These are phyloP conservation scores for Hericium rajendrae DNA, from an alignment of 768 basidiomycete species.

Conservation along the genomic window DNA sequence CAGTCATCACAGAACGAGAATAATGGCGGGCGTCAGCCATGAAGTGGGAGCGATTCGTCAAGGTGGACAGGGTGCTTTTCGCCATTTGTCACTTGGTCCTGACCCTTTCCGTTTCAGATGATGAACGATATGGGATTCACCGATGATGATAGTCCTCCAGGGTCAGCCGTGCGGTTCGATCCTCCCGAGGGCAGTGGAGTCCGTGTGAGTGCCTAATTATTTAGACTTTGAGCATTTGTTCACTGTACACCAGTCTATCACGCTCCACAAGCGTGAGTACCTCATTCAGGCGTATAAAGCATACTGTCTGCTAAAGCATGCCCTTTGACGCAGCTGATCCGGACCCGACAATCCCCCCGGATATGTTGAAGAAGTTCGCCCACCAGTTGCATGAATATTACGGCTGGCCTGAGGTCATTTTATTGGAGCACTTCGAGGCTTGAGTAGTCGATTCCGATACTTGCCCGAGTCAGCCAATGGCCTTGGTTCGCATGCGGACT, in stretches of 20 bases:
- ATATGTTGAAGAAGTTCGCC: slow-evolving; percentile 16
- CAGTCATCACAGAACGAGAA: no score
- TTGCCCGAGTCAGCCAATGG: no score
- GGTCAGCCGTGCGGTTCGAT: slow-evolving; percentile 23
- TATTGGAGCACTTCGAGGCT: slow-evolving; percentile 4
- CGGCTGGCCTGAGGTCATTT: slow-evolving; percentile 20
- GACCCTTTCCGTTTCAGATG: slow-evolving; percentile 9
- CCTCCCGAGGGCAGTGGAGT: slow-evolving; percentile 14
- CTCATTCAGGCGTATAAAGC: no score
- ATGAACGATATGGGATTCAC: slow-evolving; percentile 23
- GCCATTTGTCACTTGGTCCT: not conserved
- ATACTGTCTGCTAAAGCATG: not conserved
- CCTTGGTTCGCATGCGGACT: no score
- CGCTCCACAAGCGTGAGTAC: slow-evolving; percentile 21
- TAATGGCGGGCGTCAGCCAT: slow-evolving; percentile 14
- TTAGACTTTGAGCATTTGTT: not conserved
- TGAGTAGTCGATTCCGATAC: no score
- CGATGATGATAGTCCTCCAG: slow-evolving; percentile 19
- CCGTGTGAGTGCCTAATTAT: slow-evolving; percentile 1
- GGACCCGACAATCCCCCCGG: slow-evolving; percentile 18
- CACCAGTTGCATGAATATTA: slow-evolving; percentile 19
- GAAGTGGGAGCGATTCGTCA: slow-evolving; percentile 25
- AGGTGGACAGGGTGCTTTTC: slow-evolving; percentile 17
- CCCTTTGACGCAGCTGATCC: slow-evolving; percentile 16
- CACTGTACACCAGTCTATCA: slow-evolving; percentile 14